Conservation (phyloP, 805 yeast genomes). For the Candida easanensis region DNA sequence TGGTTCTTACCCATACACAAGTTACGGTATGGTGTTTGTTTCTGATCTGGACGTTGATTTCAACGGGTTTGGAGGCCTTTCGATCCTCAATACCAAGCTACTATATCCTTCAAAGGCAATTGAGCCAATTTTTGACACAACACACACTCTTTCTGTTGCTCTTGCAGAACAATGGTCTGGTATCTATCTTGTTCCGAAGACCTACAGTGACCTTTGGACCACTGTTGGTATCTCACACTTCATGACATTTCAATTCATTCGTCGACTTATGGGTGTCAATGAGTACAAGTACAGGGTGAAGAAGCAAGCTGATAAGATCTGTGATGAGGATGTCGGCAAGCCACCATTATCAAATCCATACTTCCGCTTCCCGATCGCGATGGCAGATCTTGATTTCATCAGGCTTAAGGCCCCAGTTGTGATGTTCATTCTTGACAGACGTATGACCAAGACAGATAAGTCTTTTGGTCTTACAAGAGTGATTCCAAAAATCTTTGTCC, state of each 20-base stretch:
- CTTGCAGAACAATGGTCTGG: slow-evolving; percentile 93
- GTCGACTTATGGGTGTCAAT: slow-evolving; percentile 75
- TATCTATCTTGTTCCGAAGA: slow-evolving; percentile 78
- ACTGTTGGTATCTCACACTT: slow-evolving; percentile 79
- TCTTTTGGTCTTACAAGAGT: slow-evolving; percentile 91
- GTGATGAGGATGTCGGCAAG: slow-evolving; percentile 71
- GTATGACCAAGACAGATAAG: slow-evolving; percentile 96
- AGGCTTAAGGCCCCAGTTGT: slow-evolving; percentile 83
- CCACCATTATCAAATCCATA: slow-evolving; percentile 78
- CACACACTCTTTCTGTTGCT: slow-evolving; percentile 65
- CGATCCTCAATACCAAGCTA: slow-evolving; percentile 56
- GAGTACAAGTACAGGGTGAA: slow-evolving; percentile 75
- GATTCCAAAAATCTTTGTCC: slow-evolving; percentile 84
- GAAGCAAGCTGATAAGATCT: slow-evolving; percentile 58
- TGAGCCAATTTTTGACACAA: slow-evolving; percentile 72
- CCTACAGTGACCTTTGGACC: slow-evolving; percentile 84
- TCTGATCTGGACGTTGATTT: slow-evolving; percentile 47
- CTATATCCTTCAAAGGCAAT: slow-evolving; percentile 71
- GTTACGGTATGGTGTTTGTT: slow-evolving; percentile 76
- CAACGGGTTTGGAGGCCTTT: slow-evolving; percentile 72
- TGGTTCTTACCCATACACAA: slow-evolving; percentile 89
- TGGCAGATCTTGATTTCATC: slow-evolving; percentile 63
- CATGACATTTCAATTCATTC: slow-evolving; percentile 74
- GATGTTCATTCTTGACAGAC: slow-evolving; percentile 74
- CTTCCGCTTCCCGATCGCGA: slow-evolving; percentile 60